Base-by-base conservation (phyloP, 495 filamentous ascomycete species). In the Aspergillus panamensis region DNA sequence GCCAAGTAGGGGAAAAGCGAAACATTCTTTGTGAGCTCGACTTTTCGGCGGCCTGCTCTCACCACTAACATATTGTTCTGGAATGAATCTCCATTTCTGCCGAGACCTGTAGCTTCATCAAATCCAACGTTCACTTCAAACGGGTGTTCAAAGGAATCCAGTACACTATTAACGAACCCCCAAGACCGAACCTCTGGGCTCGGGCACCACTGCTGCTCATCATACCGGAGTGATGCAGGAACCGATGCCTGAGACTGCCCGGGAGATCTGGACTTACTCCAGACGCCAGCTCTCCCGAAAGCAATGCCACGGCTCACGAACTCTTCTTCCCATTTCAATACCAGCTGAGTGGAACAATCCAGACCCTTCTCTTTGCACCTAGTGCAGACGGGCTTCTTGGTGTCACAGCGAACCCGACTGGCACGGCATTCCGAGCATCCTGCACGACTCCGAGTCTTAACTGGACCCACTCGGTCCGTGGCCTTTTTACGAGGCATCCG, bases 291-390 rank as follows among this genome's bases (percentile, higher is more conserved):
- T 32, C 75, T 67, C 1, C 75, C 75, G 66, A 78, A 78, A 13
- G 75, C 75, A 47, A 72, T 59, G 20, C 75, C 75, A 7, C 74
- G 75, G 59, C 72, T 75, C 49, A 56, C 56, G 51, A 77, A 78
- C 51, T 78, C 75, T 4, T 73, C 73, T 59, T 78, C 67, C 75
- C 75, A 78, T 69, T 78, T 78, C 30, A 78, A 50, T 8, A 73
- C 67, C 12, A 78, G 50, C 33, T 69, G 65, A 8, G 73, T 77
- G 14, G 73, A 69, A 55, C 75, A 78, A 5, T 61, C 59, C 8
- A 78, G 51, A 2, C 73, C 72, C 57, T 63, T 69, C 55, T 75
- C 66, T 45, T 51, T 42, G 61, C 75, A 78, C 13, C 74, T 62
- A 25, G 70, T 72, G 62, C 75, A 78, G 16, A 57, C 44, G n/a